Conservation (phyloP, 106 monocot species). For the Phalaenopsis aphrodite region DNA sequence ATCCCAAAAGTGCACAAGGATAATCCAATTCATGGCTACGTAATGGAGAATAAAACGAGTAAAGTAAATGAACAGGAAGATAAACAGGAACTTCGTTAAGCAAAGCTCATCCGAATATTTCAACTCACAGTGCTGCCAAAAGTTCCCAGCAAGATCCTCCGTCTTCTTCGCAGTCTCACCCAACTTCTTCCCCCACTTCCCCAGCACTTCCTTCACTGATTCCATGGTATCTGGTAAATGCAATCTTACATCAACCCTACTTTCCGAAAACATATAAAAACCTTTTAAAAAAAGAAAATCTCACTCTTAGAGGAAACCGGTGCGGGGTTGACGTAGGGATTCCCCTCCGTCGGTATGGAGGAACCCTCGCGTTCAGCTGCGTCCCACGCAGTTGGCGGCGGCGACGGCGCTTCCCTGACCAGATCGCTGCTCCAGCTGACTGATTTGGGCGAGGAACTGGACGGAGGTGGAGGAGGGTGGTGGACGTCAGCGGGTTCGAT, state of each 20-base stretch:
- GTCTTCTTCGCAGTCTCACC: slow-evolving; percentile 28
- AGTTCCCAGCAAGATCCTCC: slow-evolving; percentile 25
- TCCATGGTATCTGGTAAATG: slow-evolving; percentile 11
- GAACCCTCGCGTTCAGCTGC: not conserved
- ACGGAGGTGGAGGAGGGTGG: not conserved
- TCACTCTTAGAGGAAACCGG: slow-evolving; percentile 1
- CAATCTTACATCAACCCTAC: not conserved
- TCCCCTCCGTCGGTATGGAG: not conserved
- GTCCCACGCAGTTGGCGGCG: not conserved
- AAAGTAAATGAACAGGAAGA: not conserved
- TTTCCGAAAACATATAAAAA: not conserved
- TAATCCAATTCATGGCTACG: not conserved
- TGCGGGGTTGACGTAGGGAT: slow-evolving; percentile 2
- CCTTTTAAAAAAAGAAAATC: not conserved
- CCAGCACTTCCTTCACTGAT: slow-evolving; percentile 22
- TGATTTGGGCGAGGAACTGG: slow-evolving; percentile 6
- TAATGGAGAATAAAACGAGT: not conserved
- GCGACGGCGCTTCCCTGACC: not conserved
- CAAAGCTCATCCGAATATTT: not conserved
- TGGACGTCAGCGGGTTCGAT: slow-evolving; percentile 1
- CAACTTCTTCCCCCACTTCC: slow-evolving; percentile 25
- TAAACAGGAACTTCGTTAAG: not conserved
- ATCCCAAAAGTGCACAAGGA: not conserved
- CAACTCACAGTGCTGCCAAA: slow-evolving; percentile 28
- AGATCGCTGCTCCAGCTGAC: slow-evolving; percentile 11